These are phyloP conservation scores for Candida insectalens DNA, from an alignment of 805 yeast species.

Conservation along the genomic window DNA sequence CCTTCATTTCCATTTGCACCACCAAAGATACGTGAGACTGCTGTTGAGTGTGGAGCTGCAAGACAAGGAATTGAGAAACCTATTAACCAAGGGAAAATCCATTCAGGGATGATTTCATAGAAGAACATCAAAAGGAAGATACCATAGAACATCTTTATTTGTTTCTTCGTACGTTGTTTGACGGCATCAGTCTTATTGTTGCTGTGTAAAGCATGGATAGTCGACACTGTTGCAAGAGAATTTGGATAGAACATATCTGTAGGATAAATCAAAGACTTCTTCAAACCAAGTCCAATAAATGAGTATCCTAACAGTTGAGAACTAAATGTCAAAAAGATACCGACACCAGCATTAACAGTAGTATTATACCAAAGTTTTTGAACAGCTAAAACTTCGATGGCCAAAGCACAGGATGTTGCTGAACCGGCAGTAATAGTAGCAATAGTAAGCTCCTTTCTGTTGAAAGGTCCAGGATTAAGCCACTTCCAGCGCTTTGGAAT, in stretches of 20 bases:
- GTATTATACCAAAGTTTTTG: slow-evolving; percentile 22
- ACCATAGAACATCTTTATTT: slow-evolving; percentile 16
- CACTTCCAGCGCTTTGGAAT: slow-evolving; percentile 19
- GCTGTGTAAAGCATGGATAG: slow-evolving; percentile 17
- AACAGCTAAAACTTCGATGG: slow-evolving; percentile 24
- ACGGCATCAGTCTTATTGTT: slow-evolving; percentile 9
- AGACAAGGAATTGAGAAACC: slow-evolving; percentile 23
- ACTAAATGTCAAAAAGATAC: slow-evolving; percentile 23
- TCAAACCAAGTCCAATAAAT: slow-evolving; percentile 18
- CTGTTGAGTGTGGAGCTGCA: slow-evolving; percentile 17
- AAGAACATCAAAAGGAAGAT: slow-evolving; percentile 15
- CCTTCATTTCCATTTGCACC: slow-evolving; percentile 26
- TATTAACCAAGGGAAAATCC: slow-evolving; percentile 20
- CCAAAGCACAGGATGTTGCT: slow-evolving; percentile 21
- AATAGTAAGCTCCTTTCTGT: slow-evolving; percentile 33
- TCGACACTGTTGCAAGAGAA: slow-evolving; percentile 24
- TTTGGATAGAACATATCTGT: slow-evolving; percentile 29
- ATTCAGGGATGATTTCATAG: slow-evolving; percentile 24
- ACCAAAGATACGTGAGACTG: slow-evolving; percentile 23
- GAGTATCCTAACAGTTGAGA: slow-evolving; percentile 23
- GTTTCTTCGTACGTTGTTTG: slow-evolving; percentile 7
- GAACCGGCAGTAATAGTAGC: slow-evolving; percentile 28
- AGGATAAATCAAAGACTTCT: slow-evolving; percentile 16
- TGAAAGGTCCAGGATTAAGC: slow-evolving; percentile 36
- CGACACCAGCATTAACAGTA: slow-evolving; percentile 17